These are phyloP conservation scores for Mucor irregularis DNA, from an alignment of 371 early-diverging fungal genomes.

Conservation along the genomic window DNA sequence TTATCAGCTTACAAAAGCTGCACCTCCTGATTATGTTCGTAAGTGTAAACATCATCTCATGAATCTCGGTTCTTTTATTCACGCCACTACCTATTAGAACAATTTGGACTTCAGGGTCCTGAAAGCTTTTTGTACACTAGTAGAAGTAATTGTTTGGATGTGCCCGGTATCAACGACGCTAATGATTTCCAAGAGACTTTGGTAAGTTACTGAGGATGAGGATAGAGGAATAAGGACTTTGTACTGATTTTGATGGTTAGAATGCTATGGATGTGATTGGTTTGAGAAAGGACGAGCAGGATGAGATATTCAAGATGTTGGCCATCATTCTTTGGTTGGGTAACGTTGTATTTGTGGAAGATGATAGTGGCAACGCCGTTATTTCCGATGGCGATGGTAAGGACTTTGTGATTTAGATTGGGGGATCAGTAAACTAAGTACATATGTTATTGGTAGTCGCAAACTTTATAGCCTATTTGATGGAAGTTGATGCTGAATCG, in stretches of 20 bases:
- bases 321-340: slow-evolving; percentile 86
- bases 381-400: slow-evolving; percentile 68
- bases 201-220: too few species aligned
- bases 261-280: slow-evolving; percentile 84
- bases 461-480: slow-evolving; percentile 75
- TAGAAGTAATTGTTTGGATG: slow-evolving; percentile 73
- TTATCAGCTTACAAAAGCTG: slow-evolving; percentile 85
- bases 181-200: slow-evolving; percentile 74
- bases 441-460: slow-evolving; percentile 50
- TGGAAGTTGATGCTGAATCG: slow-evolving; percentile 67
- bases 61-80: not conserved
- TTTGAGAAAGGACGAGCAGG: slow-evolving; percentile 69
- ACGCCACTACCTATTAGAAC: slow-evolving; percentile 37
- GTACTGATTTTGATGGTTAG: slow-evolving; percentile 24
- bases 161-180: slow-evolving; percentile 81
- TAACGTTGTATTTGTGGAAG: slow-evolving; percentile 75
- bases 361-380: slow-evolving; percentile 61
- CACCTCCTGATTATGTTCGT: slow-evolving; percentile 72
- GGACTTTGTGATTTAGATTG: too few species aligned
- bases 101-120: slow-evolving; percentile 79
- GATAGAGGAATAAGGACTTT: slow-evolving; percentile 3
- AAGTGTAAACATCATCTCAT: not conserved
- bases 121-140: slow-evolving; percentile 82
- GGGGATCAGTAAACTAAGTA: too few species aligned
- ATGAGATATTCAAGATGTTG: slow-evolving; percentile 79